Evolutionary conservation across 495 filamentous ascomycete species (phyloP).

Genomic region (Penicillium roqueforti): DNA sequence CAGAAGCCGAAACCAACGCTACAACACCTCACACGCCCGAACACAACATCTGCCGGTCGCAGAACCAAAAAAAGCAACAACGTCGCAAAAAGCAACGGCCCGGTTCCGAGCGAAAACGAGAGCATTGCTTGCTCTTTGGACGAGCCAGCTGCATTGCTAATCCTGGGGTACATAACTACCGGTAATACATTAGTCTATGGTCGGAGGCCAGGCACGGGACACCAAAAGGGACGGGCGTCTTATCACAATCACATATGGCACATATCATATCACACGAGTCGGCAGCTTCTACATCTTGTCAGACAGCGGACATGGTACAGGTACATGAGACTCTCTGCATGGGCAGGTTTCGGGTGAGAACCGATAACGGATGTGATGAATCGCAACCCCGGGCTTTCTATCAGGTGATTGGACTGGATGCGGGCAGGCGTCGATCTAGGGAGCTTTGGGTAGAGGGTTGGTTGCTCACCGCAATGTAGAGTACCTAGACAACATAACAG

Average conservation of each 20-base stretch:
- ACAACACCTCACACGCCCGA: not conserved
- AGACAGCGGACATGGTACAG: not conserved
- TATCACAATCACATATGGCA: slow-evolving; percentile 1
- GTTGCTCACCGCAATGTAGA: slow-evolving; percentile 6
- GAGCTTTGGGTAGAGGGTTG: not conserved
- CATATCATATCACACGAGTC: slow-evolving; percentile 2
- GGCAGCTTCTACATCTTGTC: not conserved
- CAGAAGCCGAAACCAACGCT: not conserved
- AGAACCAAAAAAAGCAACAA: not conserved
- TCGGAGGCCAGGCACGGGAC: not conserved
- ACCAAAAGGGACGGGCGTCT: not conserved
- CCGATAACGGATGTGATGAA: slow-evolving; percentile 8
- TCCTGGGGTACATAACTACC: slow-evolving; percentile 16
- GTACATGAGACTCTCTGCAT: slow-evolving; percentile 7
- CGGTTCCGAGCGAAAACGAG: not conserved
- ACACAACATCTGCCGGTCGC: not conserved
- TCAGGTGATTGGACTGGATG: slow-evolving; percentile 6
- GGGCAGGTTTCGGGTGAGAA: slow-evolving; percentile 1
- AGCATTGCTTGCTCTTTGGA: not conserved
- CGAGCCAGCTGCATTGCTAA: slow-evolving; percentile 11
- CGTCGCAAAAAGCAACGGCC: not conserved
- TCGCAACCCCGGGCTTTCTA: not conserved
- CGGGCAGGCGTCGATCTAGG: slow-evolving; percentile 7
- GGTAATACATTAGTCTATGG: slow-evolving; percentile 3
- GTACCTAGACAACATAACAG: too few relatives aligned